Percentiles rank a stretch among this genome's conserved stretches.
These are phyloP conservation scores for Nicotiana benthamiana DNA, from an alignment of 257 asterid species.

Conservation along the genomic window DNA sequence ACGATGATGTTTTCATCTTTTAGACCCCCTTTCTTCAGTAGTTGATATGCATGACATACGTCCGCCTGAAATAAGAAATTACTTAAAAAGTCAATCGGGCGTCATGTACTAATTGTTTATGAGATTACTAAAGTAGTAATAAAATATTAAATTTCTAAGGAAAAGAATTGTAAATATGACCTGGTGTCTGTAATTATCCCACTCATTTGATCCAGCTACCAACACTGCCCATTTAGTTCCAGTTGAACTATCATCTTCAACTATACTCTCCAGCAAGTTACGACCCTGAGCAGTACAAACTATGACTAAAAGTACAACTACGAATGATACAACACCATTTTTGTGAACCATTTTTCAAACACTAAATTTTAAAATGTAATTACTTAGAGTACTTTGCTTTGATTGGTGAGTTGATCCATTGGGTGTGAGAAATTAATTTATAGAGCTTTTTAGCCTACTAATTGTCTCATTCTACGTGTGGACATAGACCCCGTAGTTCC, in stretches of 20 bases:
- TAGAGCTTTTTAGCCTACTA: background rate
- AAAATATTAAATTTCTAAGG: background rate
- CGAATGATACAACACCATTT: constrained; percentile 36
- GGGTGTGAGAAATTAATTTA: background rate
- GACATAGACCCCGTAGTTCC: background rate
- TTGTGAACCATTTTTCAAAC: constrained; percentile 28
- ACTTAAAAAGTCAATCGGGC: background rate
- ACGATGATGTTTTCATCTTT: constrained; percentile 78
- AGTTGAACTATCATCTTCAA: constrained; percentile 36
- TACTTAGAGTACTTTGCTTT: background rate
- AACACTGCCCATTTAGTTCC: constrained; percentile 93
- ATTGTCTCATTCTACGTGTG: background rate
- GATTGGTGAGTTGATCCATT: background rate
- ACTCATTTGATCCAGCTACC: constrained; percentile 74
- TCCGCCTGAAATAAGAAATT: constrained; percentile 46
- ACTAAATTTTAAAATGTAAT: background rate
- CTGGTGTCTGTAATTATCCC: constrained; percentile 95
- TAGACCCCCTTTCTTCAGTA: constrained; percentile 64
- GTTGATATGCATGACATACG: constrained; percentile 93
- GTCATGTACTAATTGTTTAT: too few species aligned
- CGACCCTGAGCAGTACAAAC: constrained; percentile 33
- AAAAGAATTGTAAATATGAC: constrained; percentile 19
- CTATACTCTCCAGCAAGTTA: constrained; percentile 31
- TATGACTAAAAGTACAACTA: constrained; percentile 39
- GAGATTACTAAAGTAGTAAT: background rate